These are phyloP conservation scores for Ascochyta rabiei DNA, from an alignment of 2,329 filamentous ascomycete genomes.

Conservation along the genomic window DNA sequence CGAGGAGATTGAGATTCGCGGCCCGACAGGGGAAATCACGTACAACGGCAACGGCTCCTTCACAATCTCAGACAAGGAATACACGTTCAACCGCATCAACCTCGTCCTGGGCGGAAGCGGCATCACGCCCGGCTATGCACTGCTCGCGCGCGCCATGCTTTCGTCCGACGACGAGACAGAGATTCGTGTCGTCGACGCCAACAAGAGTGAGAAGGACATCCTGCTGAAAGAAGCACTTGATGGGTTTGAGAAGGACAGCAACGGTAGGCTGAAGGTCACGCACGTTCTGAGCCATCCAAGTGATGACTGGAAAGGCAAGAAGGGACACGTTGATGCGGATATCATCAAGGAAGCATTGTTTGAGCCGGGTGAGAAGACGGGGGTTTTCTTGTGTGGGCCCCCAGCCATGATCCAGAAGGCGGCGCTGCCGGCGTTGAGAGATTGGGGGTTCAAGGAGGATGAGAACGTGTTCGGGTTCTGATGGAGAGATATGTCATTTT, in stretches of 20 bases:
- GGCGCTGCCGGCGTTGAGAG: slow-evolving; percentile 56
- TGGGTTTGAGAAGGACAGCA: slow-evolving; percentile 45
- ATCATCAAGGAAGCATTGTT: slow-evolving; percentile 53
- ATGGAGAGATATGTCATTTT: not conserved
- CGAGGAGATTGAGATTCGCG: slow-evolving; percentile 59
- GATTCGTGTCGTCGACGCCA: slow-evolving; percentile 56
- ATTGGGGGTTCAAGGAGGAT: slow-evolving; percentile 55
- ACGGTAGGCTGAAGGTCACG: slow-evolving; percentile 52
- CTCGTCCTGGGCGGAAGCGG: slow-evolving; percentile 60
- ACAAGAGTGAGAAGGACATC: slow-evolving; percentile 57
- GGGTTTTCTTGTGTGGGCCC: slow-evolving; percentile 58
- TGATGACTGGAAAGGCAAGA: slow-evolving; percentile 54
- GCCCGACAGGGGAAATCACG: slow-evolving; percentile 58
- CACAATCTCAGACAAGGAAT: slow-evolving; percentile 50
- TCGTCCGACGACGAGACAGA: slow-evolving; percentile 45
- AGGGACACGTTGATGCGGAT: slow-evolving; percentile 53
- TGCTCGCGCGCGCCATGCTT: slow-evolving; percentile 54
- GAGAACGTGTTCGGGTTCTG: slow-evolving; percentile 54
- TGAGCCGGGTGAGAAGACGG: slow-evolving; percentile 49
- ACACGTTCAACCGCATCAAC: slow-evolving; percentile 53
- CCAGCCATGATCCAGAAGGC: slow-evolving; percentile 59
- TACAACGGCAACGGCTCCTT: slow-evolving; percentile 58
- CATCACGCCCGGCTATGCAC: slow-evolving; percentile 59
- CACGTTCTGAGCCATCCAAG: slow-evolving; percentile 56
- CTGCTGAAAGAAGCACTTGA: slow-evolving; percentile 54